Base-by-base conservation (phyloP, 805 yeast species). In the Jamesozyma piceae region DNA sequence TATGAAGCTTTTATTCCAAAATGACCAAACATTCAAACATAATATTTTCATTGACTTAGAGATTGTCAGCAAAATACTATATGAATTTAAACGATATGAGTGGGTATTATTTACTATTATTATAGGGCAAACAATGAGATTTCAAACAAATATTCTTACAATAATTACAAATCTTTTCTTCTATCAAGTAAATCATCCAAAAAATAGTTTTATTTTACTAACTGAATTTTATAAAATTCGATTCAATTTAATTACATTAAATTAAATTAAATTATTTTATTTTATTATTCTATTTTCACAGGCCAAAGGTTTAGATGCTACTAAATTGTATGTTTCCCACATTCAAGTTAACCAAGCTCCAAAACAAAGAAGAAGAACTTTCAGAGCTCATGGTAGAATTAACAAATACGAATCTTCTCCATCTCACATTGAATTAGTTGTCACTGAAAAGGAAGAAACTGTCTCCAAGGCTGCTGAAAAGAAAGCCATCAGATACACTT, bases 341-440 rank as follows among this genome's bases (percentile, higher is more conserved):
- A 90, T 92, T 71, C 98, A 92, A 80, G 98, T 90, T 68, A 92
- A 92, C 95, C 95, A 88, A 73, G 98, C 98, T 66, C 98, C 99
- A 77, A 88, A 88, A 78, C 95, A 87, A 78, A 92, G 97, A 82
- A 90, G 99, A 80, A 88, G 99, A 79, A 92, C 98, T 68, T 92
- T 78, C 95, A 89, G 99, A 83, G 99, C 99, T 66, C 97, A 90
- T 83, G 99, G 99, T 85, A 92, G 98, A 83, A 86, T 88, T 72
- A 92, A 90, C 77, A 95, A 96, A 66, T 92, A 88, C 92, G 94
- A 88, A 78, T 86, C 97, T 50, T 78, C 89, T 65, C 98, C 98
- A 71, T 89, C 94, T 66, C 99, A 92, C 85, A 90, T 92, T 71
- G 98, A 92, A 80, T 78, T 92, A 68, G 81, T 87, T 68, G 77